Conservation (phyloP, 1,139 yeast genomes). For the Yamadazyma kanchanaburiensis region DNA sequence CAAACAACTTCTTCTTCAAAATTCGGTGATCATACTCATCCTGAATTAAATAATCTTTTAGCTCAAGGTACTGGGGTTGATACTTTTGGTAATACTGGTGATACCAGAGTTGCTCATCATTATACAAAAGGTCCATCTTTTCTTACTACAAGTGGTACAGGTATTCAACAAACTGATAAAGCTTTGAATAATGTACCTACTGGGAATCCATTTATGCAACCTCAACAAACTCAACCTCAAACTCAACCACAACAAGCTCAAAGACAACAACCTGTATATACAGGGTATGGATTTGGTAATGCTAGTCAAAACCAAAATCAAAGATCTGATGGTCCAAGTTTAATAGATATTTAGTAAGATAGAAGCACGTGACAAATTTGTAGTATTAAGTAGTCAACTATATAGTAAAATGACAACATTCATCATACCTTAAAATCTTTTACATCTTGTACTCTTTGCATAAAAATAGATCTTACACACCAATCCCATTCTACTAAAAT, state of each 20-base stretch:
- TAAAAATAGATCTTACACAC: conserved; percentile 60
- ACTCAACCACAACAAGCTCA: conserved; percentile 12
- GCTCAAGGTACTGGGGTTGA: conserved; percentile 91
- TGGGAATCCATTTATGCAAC: conserved; percentile 75
- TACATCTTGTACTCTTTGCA: conserved; percentile 32
- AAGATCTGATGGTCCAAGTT: conserved; percentile 43
- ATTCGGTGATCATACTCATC: conserved; percentile 53
- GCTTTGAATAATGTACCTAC: conserved; percentile 40
- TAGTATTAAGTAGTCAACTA: conserved; percentile 1
- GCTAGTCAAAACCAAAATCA: conserved; percentile 16
- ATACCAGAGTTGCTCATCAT: conserved; percentile 86
- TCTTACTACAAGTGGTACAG: conserved; percentile 86
- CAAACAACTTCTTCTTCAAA: conserved; percentile 36
- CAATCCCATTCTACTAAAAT: conserved; percentile 63
- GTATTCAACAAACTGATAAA: conserved; percentile 47
- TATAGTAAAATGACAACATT: background rate
- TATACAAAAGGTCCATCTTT: conserved; percentile 80
- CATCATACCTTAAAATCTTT: conserved; percentile 15
- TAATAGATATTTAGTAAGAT: conserved; percentile 37
- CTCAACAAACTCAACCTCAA: conserved; percentile 35
- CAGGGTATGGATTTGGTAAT: conserved; percentile 95
- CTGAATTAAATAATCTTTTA: conserved; percentile 70
- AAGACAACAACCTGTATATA: conserved; percentile 47
- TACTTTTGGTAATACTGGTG: conserved; percentile 94
- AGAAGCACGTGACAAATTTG: conserved; percentile 1